A percentile compares a stretch with the other conserved stretches of the same genome.
Conservation (phyloP, 257 asterid species). For the Fraxinus pennsylvanica region DNA sequence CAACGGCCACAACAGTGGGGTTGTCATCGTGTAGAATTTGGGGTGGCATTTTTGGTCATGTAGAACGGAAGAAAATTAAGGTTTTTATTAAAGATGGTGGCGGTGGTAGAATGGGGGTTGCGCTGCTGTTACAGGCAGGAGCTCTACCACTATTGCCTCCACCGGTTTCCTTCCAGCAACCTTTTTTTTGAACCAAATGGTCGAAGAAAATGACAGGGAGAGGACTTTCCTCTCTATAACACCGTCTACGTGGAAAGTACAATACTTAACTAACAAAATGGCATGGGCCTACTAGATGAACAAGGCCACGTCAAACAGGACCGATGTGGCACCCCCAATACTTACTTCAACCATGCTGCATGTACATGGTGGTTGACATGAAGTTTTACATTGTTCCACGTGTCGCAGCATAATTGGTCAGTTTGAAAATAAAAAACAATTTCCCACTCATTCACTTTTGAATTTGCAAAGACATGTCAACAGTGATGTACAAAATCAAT, state of each 20-base stretch:
- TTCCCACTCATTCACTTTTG: too few species aligned
- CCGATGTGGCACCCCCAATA: too few species aligned
- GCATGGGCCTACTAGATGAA: background rate
- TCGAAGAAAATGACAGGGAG: slow-evolving; percentile 7
- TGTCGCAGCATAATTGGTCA: too few species aligned
- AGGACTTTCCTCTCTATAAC: background rate
- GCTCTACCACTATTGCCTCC: slow-evolving; percentile 35
- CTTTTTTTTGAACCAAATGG: slow-evolving; percentile 17
- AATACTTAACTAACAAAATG: background rate
- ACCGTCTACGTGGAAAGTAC: background rate
- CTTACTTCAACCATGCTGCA: too few species aligned
- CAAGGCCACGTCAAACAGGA: too few species aligned
- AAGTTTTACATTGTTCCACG: too few species aligned
- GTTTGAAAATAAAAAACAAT: too few species aligned
- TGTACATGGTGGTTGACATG: too few species aligned
- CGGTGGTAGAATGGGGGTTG: slow-evolving; percentile 11
- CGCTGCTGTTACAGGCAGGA: slow-evolving; percentile 7
- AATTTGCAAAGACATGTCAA: too few species aligned
- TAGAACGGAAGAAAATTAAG: background rate
- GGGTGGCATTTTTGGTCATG: slow-evolving; percentile 14
- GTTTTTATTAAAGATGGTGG: slow-evolving; percentile 28
- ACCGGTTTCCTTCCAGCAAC: slow-evolving; percentile 24
- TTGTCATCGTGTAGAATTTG: slow-evolving; percentile 24
- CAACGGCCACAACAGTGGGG: slow-evolving; percentile 59
- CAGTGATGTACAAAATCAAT: too few species aligned